Base-by-base conservation (phyloP, 1,284 basidiomycete species). In the Marasmius tenuissimus region DNA sequence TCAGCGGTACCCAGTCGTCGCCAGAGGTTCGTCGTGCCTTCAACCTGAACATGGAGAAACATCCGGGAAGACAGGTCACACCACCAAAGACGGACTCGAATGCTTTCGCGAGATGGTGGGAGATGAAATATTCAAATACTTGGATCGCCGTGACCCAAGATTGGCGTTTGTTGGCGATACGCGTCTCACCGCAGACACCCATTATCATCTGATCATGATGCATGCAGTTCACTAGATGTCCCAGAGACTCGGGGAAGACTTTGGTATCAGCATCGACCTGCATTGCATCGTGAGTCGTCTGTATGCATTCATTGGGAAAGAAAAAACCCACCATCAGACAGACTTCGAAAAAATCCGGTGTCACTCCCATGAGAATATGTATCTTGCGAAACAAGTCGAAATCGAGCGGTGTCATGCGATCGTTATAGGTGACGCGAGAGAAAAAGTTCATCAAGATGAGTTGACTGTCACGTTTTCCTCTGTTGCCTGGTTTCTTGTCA, bases 381-480 rank as follows among this genome's bases (percentile, higher is more conserved):
- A 96, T 87, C 80, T 99, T 99, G 63, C 97, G 88, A 84, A 99
- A 99, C 20, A 99, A 82, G 76, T 99, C 97, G 72, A 95, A 99
- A 74, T 99, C 97, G 70, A 99, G 85, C 10, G 97, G 97, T 16
- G 87, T 87, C 96, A 99, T 99, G 65, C 96, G 92, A 73, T 99
- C 97, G 74, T 99, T 98, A 79, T 98, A 99, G 12, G 97, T 99
- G 70, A 98, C 96, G 53, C 94, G 89, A 59, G 95, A 96, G 81
- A 99, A 98, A 76, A 99, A 99, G 80, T 98, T 98, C 97, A 99
- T 99, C 68, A 99, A 83, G 70, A 99, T 93, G 70, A 99, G 91
- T 73, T 99, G 97, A 75, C 94, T 96, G 78, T 99, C 97, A 58
- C 97, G 92, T 77, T 99, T 99, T 68, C 97, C 97, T 68, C 97